Evolutionary conservation across 2,329 filamentous ascomycete species (phyloP), one percentile per base, ranked within the genome.

Genomic region (Claviceps arundinis): DNA sequence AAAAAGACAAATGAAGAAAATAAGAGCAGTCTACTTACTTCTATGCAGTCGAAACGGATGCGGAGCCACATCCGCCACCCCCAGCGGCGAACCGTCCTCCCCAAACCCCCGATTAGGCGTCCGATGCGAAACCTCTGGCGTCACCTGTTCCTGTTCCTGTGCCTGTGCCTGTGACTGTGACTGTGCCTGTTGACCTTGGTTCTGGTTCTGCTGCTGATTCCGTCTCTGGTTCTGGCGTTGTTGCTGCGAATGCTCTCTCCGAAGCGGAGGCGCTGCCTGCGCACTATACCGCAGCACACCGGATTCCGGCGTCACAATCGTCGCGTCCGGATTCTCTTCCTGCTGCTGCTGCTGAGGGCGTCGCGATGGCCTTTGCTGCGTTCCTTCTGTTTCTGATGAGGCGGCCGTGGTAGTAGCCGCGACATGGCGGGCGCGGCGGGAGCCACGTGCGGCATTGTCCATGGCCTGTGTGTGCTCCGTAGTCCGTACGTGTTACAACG

Each of bases 1-100:
- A 11, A 26, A 45, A 45, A 26, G 13, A 45, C 6, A 9, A 26
- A 17, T 1, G 5, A 11, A 22, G 7, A 4, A 17, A 14, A 37
- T n/a, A 30, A 24, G 26, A 40, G 34, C 26, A 8, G 22, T 6
- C 26, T 22, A 65, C 67, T 67, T 53, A 69, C 67, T 62, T 57
- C 65, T 61, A 50, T 68, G 65, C 2, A 68, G 57, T 17, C 67
- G 65, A 54, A 69, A 69, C 0, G 67, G 67, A 59, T 69, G 65
- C 41, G 63, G 63, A 26, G 61, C 61, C 22, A 65, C 65, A 43
- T 56, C 61, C 38, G 58, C 59, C 38, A 24, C 17, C 11, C 30
- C 37, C 40, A 49, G 46, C 56, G 59, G 54, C 55, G 58, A 53
- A 55, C 57, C 41, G 37, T 45, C 46, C 22, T 52, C 47, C n/a